Base-by-base conservation (phyloP, 371 early-diverging fungal genomes). In the Mortierella polycephala region DNA sequence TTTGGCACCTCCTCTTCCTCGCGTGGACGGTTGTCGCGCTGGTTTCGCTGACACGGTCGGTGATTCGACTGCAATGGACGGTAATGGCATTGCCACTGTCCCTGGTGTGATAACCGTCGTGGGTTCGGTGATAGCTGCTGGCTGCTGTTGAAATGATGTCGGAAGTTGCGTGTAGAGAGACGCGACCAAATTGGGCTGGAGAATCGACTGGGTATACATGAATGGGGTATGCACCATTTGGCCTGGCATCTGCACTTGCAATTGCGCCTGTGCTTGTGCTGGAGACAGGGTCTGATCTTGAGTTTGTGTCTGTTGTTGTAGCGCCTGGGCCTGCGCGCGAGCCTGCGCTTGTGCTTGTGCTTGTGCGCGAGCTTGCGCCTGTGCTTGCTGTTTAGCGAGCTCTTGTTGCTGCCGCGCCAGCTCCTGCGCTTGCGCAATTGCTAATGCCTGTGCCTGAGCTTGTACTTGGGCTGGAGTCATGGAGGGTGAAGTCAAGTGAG, bases 241-340 rank as follows among this genome's bases (percentile, higher is more conserved):
- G 30, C 30, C 30, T 30, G 30, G 30, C 30, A 30, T 30, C 30
- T 30, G 30, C 30, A 30, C 30, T 30, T 30, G 30, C 30, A 30
- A 30, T 39, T 80, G 83, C 0, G 74, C 70, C 44, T 79, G 75
- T 5, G 63, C 11, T 68, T 30, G 83, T 7, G 55, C 46, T 51
- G 47, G 52, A 16, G 60, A 23, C 44, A 66, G 77, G 4, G 47
- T 55, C 11, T 69, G 63, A 10, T 61, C 65, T 40, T 64, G 62
- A 54, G 69, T 40, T 30, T 67, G 66, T 57, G 57, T 44, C 18
- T 66, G 77, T 8, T 41, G 60, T 37, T 74, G 64, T 14, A 66
- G 75, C 0, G 67, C 53, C 37, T 71, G 82, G 8, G 66, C 63
- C 41, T 69, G 73, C 39, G 71, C 65, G 20, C 57, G 69, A 41